Conservation (phyloP, 768 basidiomycete genomes). For the Phaeotremella skinneri region DNA sequence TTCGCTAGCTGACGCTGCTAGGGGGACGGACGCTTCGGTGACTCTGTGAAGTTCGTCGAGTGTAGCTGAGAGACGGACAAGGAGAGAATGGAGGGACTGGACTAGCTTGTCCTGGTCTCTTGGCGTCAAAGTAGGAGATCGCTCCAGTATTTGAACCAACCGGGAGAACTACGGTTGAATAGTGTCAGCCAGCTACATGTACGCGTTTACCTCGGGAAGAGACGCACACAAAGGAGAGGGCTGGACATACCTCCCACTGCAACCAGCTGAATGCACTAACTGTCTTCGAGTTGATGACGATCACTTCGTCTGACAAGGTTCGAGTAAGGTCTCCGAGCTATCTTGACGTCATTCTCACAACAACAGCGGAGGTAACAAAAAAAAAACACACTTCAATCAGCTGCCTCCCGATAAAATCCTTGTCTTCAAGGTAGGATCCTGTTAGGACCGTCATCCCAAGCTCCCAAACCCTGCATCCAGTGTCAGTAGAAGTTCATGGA, state of each 20-base stretch:
- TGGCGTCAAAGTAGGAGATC: slow-evolving; percentile 3
- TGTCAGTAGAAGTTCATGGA: neutral
- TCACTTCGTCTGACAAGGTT: slow-evolving; percentile 40
- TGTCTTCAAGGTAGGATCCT: slow-evolving; percentile 34
- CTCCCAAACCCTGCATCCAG: slow-evolving; percentile 37
- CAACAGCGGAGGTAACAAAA: neutral
- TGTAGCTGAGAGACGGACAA: slow-evolving; percentile 26
- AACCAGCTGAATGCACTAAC: slow-evolving; percentile 44
- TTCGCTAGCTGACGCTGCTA: slow-evolving; percentile 18
- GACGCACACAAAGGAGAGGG: neutral
- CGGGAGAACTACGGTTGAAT: slow-evolving; percentile 24
- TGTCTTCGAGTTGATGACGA: slow-evolving; percentile 33
- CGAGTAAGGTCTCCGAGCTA: slow-evolving; percentile 44
- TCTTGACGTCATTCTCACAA: neutral
- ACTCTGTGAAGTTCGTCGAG: slow-evolving; percentile 27
- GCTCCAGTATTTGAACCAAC: slow-evolving; percentile 25
- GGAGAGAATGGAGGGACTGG: slow-evolving; percentile 31
- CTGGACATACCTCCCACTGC: slow-evolving; percentile 41
- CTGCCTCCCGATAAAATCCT: slow-evolving; percentile 28
- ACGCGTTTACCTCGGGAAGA: neutral
- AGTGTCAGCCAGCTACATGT: neutral
- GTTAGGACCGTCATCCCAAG: slow-evolving; percentile 32
- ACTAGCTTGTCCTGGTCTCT: slow-evolving; percentile 24
- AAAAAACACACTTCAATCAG: slow-evolving; percentile 31
- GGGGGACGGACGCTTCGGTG: slow-evolving; percentile 15